Percentiles rank a stretch among this genome's conserved stretches.
These are phyloP conservation scores for Pseudoscleropodium purum DNA, from an alignment of 225 moss, liverwort and hornwort species.

Conservation along the genomic window DNA sequence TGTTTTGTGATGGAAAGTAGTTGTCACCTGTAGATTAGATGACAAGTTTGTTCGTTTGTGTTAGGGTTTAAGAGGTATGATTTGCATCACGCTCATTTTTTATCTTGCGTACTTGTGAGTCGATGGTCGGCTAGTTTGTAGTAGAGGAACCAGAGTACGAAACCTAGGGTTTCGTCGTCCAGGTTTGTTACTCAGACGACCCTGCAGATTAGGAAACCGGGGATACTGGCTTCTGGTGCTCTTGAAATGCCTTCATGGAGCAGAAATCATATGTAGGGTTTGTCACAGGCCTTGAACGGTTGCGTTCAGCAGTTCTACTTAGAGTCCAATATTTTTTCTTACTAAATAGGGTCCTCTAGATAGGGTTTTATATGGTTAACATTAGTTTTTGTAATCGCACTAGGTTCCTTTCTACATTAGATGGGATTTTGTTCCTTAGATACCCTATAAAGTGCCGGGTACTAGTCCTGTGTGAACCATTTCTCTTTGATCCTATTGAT, in stretches of 20 bases:
- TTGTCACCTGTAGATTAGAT: not conserved
- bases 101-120: not conserved
- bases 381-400: not conserved
- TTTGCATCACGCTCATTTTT: not conserved
- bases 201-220: not conserved
- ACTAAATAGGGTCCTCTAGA: not conserved
- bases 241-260: no score
- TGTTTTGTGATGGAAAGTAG: not conserved
- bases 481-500: not conserved
- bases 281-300: not conserved
- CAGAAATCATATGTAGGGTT: not conserved
- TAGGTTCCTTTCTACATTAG: not conserved
- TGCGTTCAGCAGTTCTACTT: not conserved
- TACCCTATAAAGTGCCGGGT: not conserved
- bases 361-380: not conserved
- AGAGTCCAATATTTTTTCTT: not conserved
- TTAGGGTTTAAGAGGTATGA: not conserved
- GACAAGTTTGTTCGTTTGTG: not conserved
- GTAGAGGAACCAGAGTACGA: not conserved
- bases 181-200: not conserved
- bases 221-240: not conserved
- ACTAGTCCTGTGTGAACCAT: not conserved
- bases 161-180: not conserved
- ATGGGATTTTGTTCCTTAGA: not conserved
- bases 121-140: not conserved